These are phyloP conservation scores for Cutaneotrichosporon daszewskae DNA, from an alignment of 1,284 basidiomycete species.

Conservation along the genomic window DNA sequence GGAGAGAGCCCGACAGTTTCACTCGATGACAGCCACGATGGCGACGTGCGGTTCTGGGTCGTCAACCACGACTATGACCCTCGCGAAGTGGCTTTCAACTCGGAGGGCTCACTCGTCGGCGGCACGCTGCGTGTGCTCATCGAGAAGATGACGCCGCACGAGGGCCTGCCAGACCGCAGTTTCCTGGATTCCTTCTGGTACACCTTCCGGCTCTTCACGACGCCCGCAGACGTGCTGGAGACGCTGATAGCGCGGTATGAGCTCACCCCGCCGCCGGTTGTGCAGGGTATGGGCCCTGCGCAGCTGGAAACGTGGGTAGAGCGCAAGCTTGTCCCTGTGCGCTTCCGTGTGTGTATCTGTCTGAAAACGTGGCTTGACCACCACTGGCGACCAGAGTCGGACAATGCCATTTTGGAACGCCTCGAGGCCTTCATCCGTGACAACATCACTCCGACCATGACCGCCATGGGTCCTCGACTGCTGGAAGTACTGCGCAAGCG, in stretches of 20 bases:
- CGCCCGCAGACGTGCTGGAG: conserved; percentile 68
- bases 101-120: conserved; percentile 81
- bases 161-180: conserved; percentile 70
- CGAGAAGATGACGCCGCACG: conserved; percentile 95
- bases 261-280: conserved; percentile 50
- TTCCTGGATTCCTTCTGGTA: conserved; percentile 88
- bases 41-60: conserved; percentile 41
- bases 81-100: conserved; percentile 82
- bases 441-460: conserved; percentile 29
- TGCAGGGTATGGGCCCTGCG: conserved; percentile 43
- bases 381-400: conserved; percentile 72
- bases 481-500: conserved; percentile 30
- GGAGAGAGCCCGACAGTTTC: conserved; percentile 3
- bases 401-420: conserved; percentile 48
- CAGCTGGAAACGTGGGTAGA: conserved; percentile 74
- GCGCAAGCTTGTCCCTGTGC: conserved; percentile 77
- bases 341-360: conserved; percentile 82
- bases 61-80: conserved; percentile 51
- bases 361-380: conserved; percentile 88
- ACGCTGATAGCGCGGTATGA: conserved; percentile 77
- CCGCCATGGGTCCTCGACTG: conserved; percentile 36
- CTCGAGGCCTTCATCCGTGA: conserved; percentile 46
- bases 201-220: conserved; percentile 90
- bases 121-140: conserved; percentile 83
- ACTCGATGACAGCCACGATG: conserved; percentile 8